phyloP scores from a whole-genome alignment of 2,329 filamentous ascomycete genomes.

The Ramichloridium luteum region DNA sequence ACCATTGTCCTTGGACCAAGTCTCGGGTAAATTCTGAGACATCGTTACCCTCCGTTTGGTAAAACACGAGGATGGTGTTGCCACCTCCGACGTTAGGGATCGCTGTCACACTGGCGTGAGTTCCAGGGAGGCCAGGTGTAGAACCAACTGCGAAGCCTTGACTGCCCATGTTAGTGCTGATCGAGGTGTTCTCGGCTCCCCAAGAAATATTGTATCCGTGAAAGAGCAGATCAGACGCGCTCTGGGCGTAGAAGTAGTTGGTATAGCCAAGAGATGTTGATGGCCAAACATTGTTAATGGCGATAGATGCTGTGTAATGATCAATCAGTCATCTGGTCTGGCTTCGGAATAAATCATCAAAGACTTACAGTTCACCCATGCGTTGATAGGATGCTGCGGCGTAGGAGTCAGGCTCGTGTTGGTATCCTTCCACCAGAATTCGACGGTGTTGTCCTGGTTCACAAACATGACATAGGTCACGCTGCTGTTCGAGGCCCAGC shows the following conservation, averaged over 20 bases:
- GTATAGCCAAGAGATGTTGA: constrained; percentile 31
- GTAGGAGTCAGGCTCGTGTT: constrained; percentile 23
- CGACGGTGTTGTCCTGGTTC: constrained; percentile 27
- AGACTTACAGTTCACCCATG: constrained; percentile 24
- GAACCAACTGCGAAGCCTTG: constrained; percentile 26
- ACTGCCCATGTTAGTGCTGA: constrained; percentile 14
- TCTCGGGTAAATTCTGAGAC: constrained; percentile 21
- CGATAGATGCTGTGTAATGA: constrained; percentile 10
- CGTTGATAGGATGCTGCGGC: constrained; percentile 28
- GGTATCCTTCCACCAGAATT: constrained; percentile 35
- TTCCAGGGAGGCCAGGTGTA: constrained; percentile 26
- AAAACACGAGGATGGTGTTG: constrained; percentile 23
- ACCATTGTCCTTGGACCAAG: constrained; percentile 21
- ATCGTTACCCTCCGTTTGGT: constrained; percentile 21
- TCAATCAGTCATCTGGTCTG: not conserved
- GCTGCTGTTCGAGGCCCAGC: constrained; percentile 26
- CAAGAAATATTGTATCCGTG: constrained; percentile 30
- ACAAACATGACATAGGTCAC: constrained; percentile 34
- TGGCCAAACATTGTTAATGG: constrained; percentile 28
- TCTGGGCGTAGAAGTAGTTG: constrained; percentile 32
- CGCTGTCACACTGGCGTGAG: constrained; percentile 29
- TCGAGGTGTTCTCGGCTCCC: constrained; percentile 28
- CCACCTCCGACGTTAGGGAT: constrained; percentile 22
- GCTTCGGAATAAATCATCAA: no score
- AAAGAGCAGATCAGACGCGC: constrained; percentile 23